Conservation (phyloP, 1,284 basidiomycete species). For the Ustilago sp. region DNA sequence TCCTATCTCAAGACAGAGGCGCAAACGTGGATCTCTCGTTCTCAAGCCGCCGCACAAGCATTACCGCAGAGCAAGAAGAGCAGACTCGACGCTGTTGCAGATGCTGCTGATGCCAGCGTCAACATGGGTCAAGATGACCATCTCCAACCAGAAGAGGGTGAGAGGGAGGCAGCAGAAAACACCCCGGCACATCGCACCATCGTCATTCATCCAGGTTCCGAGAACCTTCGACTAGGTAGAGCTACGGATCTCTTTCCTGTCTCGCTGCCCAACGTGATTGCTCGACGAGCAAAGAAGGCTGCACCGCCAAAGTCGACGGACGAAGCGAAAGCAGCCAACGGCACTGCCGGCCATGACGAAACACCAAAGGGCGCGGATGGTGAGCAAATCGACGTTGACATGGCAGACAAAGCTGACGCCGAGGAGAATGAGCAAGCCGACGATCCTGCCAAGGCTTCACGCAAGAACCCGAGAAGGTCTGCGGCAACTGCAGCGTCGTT, state of each 20-base stretch:
- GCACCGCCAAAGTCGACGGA: not conserved
- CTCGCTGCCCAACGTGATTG: conserved; percentile 81
- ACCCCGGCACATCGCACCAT: conserved; percentile 71
- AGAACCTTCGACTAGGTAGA: conserved; percentile 85
- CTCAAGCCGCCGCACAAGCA: conserved; percentile 31
- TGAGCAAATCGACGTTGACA: conserved; percentile 23
- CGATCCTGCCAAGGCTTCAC: conserved; percentile 4
- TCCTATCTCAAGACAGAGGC: conserved; percentile 67
- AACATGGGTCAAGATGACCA: conserved; percentile 42
- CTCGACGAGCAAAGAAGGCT: conserved; percentile 68
- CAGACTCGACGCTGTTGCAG: conserved; percentile 25
- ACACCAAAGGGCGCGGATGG: conserved; percentile 2
- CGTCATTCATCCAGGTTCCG: conserved; percentile 93
- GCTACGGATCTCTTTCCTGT: conserved; percentile 87
- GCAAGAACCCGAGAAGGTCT: conserved; percentile 34
- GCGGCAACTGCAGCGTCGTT: conserved; percentile 8
- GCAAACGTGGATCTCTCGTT: conserved; percentile 64
- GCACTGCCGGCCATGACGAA: not conserved
- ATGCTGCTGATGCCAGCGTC: conserved; percentile 32
- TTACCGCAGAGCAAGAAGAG: conserved; percentile 37
- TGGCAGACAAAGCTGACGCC: conserved; percentile 15
- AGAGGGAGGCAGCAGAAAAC: conserved; percentile 42
- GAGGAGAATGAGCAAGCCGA: conserved; percentile 15
- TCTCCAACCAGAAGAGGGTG: conserved; percentile 40
- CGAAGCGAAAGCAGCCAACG: not conserved